Conservation (phyloP, 179 eudicot species). For the Silene coronaria region DNA sequence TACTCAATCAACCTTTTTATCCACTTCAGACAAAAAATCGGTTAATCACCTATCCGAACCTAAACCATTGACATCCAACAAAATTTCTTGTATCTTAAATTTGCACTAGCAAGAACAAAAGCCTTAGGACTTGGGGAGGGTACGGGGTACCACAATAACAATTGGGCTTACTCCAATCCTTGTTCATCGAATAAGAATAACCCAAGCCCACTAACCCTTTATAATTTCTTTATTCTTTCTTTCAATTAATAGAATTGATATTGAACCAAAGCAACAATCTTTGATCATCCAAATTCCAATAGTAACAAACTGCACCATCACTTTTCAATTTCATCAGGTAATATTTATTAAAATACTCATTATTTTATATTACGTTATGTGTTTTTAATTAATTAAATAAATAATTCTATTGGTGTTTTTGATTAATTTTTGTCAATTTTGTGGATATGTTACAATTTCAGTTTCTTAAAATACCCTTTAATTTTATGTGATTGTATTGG, state of each 20-base stretch:
- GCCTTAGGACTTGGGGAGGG: no score
- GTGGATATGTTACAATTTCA: not conserved
- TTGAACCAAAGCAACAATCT: no score
- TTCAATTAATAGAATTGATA: no score
- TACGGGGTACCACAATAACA: not conserved
- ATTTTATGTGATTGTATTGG: not conserved
- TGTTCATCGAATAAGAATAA: not conserved
- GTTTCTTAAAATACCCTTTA: not conserved
- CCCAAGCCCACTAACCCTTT: not conserved
- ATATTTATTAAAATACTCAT: not conserved
- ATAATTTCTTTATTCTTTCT: not conserved
- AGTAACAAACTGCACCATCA: not conserved
- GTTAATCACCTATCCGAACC: no score
- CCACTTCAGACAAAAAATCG: no score
- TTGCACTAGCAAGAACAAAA: no score
- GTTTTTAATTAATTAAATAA: not conserved
- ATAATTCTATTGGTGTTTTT: not conserved
- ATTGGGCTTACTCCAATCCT: not conserved
- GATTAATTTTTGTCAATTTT: not conserved
- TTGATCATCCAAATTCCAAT: no score
- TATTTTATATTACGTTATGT: not conserved
- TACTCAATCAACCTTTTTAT: no score
- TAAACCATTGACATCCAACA: no score
- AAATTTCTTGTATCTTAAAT: no score
- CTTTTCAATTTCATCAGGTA: conserved; percentile 10